phyloP scores from a whole-genome alignment of 805 yeast genomes.

The Lachancea sp. region DNA sequence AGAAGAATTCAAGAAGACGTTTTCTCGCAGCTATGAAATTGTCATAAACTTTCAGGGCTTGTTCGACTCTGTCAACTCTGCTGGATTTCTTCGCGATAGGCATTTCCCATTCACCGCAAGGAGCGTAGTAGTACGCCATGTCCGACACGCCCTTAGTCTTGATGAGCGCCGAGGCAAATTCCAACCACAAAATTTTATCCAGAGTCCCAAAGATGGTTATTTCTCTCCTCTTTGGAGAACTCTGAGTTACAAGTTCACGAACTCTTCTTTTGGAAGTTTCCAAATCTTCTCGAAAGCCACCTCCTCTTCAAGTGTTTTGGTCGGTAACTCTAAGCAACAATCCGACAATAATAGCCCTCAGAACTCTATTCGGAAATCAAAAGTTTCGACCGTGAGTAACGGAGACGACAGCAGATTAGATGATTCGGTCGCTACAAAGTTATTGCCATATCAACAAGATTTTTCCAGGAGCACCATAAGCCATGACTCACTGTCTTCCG shows the following conservation, averaged over 20 bases:
- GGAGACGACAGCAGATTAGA: background rate
- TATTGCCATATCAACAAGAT: background rate
- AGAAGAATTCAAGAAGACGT: constrained; percentile 49
- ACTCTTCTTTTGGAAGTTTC: background rate
- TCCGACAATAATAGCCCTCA: background rate
- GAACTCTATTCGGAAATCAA: background rate
- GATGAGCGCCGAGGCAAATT: constrained; percentile 63
- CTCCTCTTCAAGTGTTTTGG: background rate
- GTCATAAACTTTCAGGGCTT: constrained; percentile 54
- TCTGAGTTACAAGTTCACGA: background rate
- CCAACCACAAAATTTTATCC: constrained; percentile 48
- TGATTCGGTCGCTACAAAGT: background rate
- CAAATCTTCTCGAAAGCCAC: background rate
- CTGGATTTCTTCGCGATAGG: constrained; percentile 52
- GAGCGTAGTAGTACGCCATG: constrained; percentile 46
- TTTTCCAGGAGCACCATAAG: constrained; percentile 1
- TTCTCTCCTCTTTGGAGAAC: constrained; percentile 13
- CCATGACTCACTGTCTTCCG: constrained; percentile 15
- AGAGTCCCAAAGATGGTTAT: constrained; percentile 33
- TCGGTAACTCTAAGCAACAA: background rate
- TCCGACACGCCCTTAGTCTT: constrained; percentile 60
- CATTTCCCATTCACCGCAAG: constrained; percentile 53
- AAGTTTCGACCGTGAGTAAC: background rate
- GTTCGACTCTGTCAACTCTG: constrained; percentile 65
- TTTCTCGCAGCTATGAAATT: constrained; percentile 40